phyloP scores from a whole-genome alignment of 805 yeast genomes.

The Starmerella bacillaris region DNA sequence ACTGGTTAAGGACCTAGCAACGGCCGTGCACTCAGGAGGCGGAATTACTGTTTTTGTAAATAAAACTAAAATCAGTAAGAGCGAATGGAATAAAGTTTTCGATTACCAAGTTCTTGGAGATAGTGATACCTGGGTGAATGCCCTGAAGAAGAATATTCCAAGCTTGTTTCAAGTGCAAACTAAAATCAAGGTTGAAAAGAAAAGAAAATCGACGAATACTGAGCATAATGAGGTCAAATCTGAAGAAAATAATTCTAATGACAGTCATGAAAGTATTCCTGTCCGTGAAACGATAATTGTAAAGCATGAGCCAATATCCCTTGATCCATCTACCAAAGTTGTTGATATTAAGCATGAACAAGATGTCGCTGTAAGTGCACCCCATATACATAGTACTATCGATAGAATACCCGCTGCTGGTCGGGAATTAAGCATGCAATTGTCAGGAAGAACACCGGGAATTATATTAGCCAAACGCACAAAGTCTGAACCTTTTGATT shows the following conservation, averaged over 20 bases:
- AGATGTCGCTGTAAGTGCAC: neutral
- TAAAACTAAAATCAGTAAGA: slow-evolving; percentile 37
- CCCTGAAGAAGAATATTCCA: slow-evolving; percentile 37
- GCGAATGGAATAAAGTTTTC: slow-evolving; percentile 50
- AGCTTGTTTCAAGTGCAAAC: slow-evolving; percentile 41
- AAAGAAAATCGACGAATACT: slow-evolving; percentile 3
- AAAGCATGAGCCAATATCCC: neutral
- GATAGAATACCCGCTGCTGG: neutral
- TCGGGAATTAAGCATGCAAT: neutral
- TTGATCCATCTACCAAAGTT: neutral
- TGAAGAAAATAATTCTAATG: neutral
- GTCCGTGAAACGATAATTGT: neutral
- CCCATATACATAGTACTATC: neutral
- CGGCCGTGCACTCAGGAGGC: slow-evolving; percentile 49
- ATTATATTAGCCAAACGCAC: neutral
- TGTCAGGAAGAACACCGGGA: neutral
- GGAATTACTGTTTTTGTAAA: slow-evolving; percentile 69
- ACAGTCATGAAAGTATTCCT: neutral
- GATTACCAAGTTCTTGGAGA: slow-evolving; percentile 68
- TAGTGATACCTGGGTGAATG: slow-evolving; percentile 64
- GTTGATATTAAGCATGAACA: neutral
- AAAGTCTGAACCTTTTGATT: neutral
- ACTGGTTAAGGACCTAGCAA: slow-evolving; percentile 51
- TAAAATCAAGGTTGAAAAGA: slow-evolving; percentile 9
- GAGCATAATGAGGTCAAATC: neutral